A percentile compares a stretch with the other conserved stretches of the same genome.
These are phyloP conservation scores for Typha latifolia DNA, from an alignment of 176 grass and related monocot species.

Conservation along the genomic window DNA sequence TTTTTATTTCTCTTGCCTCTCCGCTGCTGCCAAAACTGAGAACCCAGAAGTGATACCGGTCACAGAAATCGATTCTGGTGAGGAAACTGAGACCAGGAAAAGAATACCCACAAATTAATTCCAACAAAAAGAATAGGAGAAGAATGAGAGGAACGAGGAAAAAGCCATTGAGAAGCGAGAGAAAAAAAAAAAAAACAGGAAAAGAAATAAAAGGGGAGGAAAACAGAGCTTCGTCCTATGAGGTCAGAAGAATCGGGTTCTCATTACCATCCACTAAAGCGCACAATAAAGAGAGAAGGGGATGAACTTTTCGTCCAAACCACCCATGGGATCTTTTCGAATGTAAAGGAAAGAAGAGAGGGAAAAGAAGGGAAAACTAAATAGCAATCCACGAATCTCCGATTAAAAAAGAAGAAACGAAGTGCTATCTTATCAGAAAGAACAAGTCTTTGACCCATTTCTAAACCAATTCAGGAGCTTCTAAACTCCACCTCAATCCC, in stretches of 20 bases:
- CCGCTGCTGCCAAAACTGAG: background rate
- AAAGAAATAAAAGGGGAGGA: background rate
- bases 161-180: background rate
- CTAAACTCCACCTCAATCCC: background rate
- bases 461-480: background rate
- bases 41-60: background rate
- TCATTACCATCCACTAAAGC: slow-evolving; percentile 4
- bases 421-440: background rate
- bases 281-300: background rate
- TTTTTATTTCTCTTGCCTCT: background rate
- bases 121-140: background rate
- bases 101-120: background rate
- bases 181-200: background rate
- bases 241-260: slow-evolving; percentile 12
- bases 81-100: slow-evolving; percentile 8
- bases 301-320: background rate
- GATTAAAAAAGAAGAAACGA: background rate
- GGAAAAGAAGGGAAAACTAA: background rate
- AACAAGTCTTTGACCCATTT: background rate
- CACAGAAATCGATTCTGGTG: background rate
- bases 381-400: background rate
- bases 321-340: slow-evolving; percentile 1
- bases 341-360: background rate
- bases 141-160: background rate
- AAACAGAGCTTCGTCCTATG: background rate